These are phyloP conservation scores for Platanthera zijinensis DNA, from an alignment of 106 monocot species.

Conservation along the genomic window DNA sequence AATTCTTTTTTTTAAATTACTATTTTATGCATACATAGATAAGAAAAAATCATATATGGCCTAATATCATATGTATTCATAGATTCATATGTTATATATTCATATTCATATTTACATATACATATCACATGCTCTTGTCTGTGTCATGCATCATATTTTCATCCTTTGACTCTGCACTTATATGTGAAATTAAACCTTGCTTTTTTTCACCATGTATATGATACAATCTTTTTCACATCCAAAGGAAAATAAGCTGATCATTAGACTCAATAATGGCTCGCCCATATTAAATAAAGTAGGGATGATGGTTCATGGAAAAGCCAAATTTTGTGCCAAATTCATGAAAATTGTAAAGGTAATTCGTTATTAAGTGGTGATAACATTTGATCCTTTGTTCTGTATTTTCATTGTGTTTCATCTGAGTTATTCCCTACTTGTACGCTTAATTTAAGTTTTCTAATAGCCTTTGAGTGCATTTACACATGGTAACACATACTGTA, in stretches of 20 bases:
- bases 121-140: background rate
- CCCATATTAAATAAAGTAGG: conserved; percentile 54
- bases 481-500: background rate
- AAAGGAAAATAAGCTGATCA: conserved; percentile 12
- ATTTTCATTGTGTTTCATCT: background rate
- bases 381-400: background rate
- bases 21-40: too few species aligned
- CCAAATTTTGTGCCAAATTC: conserved; percentile 52
- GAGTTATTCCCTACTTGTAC: background rate
- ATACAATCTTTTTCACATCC: conserved; percentile 19
- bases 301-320: conserved; percentile 55
- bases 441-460: background rate
- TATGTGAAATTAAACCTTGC: background rate
- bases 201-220: conserved; percentile 36
- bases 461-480: background rate
- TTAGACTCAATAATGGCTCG: conserved; percentile 13
- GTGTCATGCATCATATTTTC: background rate
- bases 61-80: too few species aligned
- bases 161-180: background rate
- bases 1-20: too few species aligned
- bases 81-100: too few species aligned
- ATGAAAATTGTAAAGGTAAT: conserved; percentile 63
- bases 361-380: background rate
- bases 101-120: too few species aligned
- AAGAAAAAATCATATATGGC: too few species aligned